Conservation (phyloP, 768 basidiomycete species). For the Ramaria rubella region DNA sequence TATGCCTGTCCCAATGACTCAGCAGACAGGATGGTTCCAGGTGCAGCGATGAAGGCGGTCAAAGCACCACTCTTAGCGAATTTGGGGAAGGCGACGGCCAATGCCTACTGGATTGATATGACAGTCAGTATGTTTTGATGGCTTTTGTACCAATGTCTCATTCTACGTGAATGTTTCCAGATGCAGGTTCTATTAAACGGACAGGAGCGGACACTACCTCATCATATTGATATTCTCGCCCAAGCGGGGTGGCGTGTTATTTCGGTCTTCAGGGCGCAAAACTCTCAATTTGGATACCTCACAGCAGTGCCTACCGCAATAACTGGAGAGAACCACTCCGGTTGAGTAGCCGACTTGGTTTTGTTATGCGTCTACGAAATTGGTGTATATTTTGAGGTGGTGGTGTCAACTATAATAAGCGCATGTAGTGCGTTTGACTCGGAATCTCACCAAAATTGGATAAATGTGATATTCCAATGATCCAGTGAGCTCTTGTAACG, state of each 20-base stretch:
- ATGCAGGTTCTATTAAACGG: slow-evolving; percentile 66
- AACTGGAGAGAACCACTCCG: no score
- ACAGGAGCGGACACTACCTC: slow-evolving; percentile 64
- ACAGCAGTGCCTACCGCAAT: slow-evolving; percentile 56
- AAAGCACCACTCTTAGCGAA: slow-evolving; percentile 62
- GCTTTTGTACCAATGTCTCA: not conserved
- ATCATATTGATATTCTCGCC: slow-evolving; percentile 45
- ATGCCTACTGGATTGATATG: slow-evolving; percentile 66
- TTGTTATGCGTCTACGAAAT: no score
- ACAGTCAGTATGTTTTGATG: slow-evolving; percentile 35
- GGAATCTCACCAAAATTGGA: no score
- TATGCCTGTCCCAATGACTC: slow-evolving; percentile 14
- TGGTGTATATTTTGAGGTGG: no score
- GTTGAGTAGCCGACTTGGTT: no score
- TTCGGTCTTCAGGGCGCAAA: slow-evolving; percentile 49
- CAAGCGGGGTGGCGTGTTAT: slow-evolving; percentile 58
- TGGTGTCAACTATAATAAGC: no score
- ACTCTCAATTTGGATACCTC: slow-evolving; percentile 65
- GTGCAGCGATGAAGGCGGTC: slow-evolving; percentile 34
- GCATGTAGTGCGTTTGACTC: no score
- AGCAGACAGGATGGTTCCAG: not conserved
- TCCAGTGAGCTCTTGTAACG: no score
- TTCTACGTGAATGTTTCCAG: slow-evolving; percentile 27
- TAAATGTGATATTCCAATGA: no score
- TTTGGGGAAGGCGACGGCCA: slow-evolving; percentile 62